Conservation (phyloP, 1,284 basidiomycete genomes). For the Somion occarium region DNA sequence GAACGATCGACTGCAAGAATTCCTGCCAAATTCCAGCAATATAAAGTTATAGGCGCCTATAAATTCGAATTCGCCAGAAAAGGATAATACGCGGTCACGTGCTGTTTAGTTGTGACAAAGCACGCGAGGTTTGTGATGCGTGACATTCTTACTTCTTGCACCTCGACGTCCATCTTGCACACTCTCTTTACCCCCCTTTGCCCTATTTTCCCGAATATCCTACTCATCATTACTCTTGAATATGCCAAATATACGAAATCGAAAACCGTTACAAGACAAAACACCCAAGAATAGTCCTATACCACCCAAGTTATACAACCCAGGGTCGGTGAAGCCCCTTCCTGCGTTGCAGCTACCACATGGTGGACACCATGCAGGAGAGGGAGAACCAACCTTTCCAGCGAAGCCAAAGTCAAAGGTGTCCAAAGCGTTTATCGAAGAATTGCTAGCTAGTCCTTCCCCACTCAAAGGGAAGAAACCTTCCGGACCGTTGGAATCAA, state of each 20-base stretch:
- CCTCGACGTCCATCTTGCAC: not conserved
- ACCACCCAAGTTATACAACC: not conserved
- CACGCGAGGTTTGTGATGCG: not conserved
- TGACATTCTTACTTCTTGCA: not conserved
- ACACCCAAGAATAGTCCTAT: slow-evolving; percentile 9
- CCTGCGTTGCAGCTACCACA: not conserved
- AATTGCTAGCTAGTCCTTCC: not conserved
- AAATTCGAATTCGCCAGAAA: too few species aligned
- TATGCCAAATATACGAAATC: slow-evolving; percentile 2
- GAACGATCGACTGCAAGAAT: not conserved
- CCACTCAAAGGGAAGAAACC: not conserved
- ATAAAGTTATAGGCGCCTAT: too few species aligned
- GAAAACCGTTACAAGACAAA: slow-evolving; percentile 12
- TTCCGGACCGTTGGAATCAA: not conserved
- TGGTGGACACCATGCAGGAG: not conserved
- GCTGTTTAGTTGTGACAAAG: not conserved
- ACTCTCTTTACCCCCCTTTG: too few species aligned
- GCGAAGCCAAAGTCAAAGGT: not conserved
- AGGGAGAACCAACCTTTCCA: not conserved
- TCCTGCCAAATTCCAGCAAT: not conserved
- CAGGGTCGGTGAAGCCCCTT: not conserved
- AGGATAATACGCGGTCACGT: not conserved
- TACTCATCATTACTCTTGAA: not conserved
- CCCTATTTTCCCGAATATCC: not conserved
- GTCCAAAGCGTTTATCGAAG: not conserved